Evolutionary conservation across 1,284 basidiomycete species (phyloP).

Genomic region (Cutaneotrichosporon sp.): DNA sequence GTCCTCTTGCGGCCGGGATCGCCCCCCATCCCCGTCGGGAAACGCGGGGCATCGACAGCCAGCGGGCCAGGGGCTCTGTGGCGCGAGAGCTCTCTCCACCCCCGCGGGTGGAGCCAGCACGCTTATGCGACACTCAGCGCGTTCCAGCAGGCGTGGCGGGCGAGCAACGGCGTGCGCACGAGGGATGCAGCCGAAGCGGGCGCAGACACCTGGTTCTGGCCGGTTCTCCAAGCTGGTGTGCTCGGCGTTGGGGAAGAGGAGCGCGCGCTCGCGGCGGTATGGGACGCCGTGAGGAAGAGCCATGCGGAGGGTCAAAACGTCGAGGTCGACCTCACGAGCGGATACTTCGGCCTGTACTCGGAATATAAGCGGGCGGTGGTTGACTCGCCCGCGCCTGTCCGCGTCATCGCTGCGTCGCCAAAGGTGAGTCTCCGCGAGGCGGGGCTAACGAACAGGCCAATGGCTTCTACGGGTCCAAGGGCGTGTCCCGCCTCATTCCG

Average conservation of each 20-base stretch:
- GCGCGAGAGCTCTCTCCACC: constrained; percentile 26
- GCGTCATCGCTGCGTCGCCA: constrained; percentile 81
- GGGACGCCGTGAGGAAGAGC: constrained; percentile 28
- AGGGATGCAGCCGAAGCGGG: constrained; percentile 26
- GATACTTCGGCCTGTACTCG: constrained; percentile 86
- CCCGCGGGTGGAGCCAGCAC: constrained; percentile 36
- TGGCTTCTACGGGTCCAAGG: constrained; percentile 85
- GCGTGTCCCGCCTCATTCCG: constrained; percentile 86
- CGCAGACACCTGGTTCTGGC: constrained; percentile 62
- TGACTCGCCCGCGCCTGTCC: constrained; percentile 56
- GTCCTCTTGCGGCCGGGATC: constrained; percentile 4
- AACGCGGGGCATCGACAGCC: constrained; percentile 1
- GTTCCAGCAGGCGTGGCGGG: constrained; percentile 46
- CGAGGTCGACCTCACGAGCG: constrained; percentile 70
- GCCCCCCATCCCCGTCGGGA: neutral
- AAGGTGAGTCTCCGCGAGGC: constrained; percentile 47
- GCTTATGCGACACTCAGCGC: constrained; percentile 44
- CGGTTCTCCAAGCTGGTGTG: constrained; percentile 78
- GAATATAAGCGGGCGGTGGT: constrained; percentile 75
- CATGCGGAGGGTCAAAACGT: constrained; percentile 14
- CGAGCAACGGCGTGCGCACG: constrained; percentile 34
- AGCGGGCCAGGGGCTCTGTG: constrained; percentile 13
- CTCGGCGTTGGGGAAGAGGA: constrained; percentile 80
- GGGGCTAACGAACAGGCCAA: constrained; percentile 72
- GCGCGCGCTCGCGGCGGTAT: constrained; percentile 52